Evolutionary conservation across 805 yeast species (phyloP), one percentile per base, ranked within the genome.

Genomic region (Zygosaccharomyces siamensis): DNA sequence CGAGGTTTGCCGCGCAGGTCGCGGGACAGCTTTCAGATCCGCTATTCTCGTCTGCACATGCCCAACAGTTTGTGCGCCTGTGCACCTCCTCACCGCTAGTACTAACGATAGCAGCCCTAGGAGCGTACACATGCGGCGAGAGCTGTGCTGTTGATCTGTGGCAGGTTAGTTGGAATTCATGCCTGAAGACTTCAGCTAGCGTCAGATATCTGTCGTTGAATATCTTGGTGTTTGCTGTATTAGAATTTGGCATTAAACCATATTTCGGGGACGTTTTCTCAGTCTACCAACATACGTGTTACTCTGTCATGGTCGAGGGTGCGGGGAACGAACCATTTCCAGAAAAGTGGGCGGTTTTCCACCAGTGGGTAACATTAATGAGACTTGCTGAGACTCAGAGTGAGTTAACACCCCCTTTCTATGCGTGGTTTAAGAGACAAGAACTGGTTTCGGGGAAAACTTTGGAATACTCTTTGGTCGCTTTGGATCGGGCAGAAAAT

Each of bases 291-390:
- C 56, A 52, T 30, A 46, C 44, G 5, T 40, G 46, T 20, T 46
- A 43, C 20, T 36, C 55, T 6, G 43, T 51, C 31, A 45, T 30
- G 32, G 38, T 35, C n/a, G 20, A 32, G 7, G 37, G 30, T 32
- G 3, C 39, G 7, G 26, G 11, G 26, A 31, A 20, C 14, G 18
- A n/a, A 14, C 35, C 21, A 21, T 28, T 28, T 23, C 27, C 27
- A 7, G 56, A 54, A 36, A 37, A 46, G 3, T 53, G 57, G 59
- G 16, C 46, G 12, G 47, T 48, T 4, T 53, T 55, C 31, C 52
- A 53, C 30, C 38, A 46, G 14, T 55, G 56, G 52, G 56, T 49
- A 7, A 40, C 42, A 11, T 43, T 55, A 36, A 31, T 53, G 40
- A 23, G 56, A 8, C n/a, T 41, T 18, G 37, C 48, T 4, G 45